Base-by-base conservation (phyloP, 768 basidiomycete species). In the Xanthoconium purpureum region DNA sequence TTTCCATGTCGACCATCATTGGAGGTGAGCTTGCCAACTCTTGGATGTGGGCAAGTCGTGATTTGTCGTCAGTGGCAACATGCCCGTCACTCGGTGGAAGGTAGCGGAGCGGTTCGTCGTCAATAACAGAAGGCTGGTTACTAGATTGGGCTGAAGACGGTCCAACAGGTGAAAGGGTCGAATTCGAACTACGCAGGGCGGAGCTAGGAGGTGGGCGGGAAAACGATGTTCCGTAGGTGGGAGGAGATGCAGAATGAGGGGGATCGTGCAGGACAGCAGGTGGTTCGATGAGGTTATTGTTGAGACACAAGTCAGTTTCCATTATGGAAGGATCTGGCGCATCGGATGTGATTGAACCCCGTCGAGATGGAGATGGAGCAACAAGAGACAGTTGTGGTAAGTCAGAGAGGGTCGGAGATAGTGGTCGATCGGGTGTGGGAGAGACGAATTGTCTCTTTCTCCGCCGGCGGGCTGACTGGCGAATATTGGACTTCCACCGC, bases 51-150 rank as follows among this genome's bases (percentile, higher is more conserved):
- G 81, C 83, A 40, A 87, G 75, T n/a, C 79, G 59, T 0, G 72
- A 65, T 65, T 87, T 87, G 68, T 87, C 85, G 65, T 87, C 85
- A 2, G 78, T 84, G 17, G 85, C 84, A 46, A 87, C 73, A 64
- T 87, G 85, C n/a, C 81, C 84, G 17, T 71, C 71, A 47, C 71
- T 71, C 14, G 70, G 63, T 15, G 70, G 63, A 15, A 61, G 35
- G 50, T 77, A 76, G 18, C 66, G 64, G 32, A 64, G 63, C 5
- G 59, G 63, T 54, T 66, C 63, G n/a, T 63, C 57, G 15, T 54
- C 59, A 12, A 33, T 18, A n/a, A 33, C 29, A 13, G 51, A 52
- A 55, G 56, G 42, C 0, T 6, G 48, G 36, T 48, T 50, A 17
- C 50, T 46, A 48, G 39, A 37, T 45, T 57, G 59, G 57, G 53